Percentiles rank a stretch among this genome's conserved stretches.
Evolutionary conservation across 768 basidiomycete species (phyloP).

Genomic region (Tulasnella sp.): DNA sequence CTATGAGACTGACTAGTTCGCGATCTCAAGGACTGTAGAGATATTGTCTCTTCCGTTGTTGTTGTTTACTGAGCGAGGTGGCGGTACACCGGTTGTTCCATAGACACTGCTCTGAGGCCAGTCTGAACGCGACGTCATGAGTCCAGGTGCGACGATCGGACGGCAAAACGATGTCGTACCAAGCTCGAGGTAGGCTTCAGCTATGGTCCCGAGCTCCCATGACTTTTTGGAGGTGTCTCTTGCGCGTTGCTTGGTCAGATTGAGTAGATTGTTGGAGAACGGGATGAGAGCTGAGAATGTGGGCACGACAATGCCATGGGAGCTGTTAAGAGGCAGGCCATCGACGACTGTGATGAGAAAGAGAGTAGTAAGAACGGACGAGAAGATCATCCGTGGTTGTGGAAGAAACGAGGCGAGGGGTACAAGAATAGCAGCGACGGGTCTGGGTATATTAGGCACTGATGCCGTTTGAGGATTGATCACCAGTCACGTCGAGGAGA

Average conservation of each 20-base stretch:
- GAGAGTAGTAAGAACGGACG: too few species aligned
- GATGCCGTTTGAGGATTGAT: too few species aligned
- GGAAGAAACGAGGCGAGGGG: too few species aligned
- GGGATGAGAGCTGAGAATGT: conserved; percentile 6
- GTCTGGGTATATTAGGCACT: too few species aligned
- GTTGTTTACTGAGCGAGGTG: conserved; percentile 10
- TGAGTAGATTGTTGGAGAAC: background rate
- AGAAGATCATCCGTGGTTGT: too few species aligned
- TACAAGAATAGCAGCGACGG: too few species aligned
- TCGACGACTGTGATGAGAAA: too few species aligned
- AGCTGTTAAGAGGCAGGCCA: too few species aligned
- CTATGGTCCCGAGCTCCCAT: conserved; percentile 23
- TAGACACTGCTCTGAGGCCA: conserved; percentile 13
- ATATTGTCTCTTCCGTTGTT: conserved; percentile 7
- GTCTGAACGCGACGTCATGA: background rate
- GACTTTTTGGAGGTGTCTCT: background rate
- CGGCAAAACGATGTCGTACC: conserved; percentile 11
- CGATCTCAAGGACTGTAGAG: conserved; percentile 1
- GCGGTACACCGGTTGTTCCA: conserved; percentile 15
- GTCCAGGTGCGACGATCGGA: background rate
- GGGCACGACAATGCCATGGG: background rate
- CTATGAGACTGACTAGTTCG: conserved; percentile 6
- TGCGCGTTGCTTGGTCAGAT: background rate
- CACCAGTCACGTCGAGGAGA: too few species aligned
- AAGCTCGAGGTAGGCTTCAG: conserved; percentile 24